Evolutionary conservation across 495 filamentous ascomycete species (phyloP).

Genomic region (Neohortaea acidophila): DNA sequence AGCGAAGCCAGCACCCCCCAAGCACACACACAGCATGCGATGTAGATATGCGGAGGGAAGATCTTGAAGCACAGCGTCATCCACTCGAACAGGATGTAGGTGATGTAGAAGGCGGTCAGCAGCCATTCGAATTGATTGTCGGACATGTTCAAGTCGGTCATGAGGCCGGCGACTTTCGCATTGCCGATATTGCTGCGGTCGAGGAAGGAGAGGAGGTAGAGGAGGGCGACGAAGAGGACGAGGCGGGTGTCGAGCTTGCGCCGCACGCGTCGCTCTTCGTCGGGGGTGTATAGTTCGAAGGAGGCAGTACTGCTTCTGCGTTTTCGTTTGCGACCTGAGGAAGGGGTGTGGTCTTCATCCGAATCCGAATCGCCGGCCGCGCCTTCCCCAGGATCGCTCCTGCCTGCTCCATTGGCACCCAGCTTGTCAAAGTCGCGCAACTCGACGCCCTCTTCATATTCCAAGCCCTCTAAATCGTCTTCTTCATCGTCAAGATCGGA

Average conservation of each 20-base stretch:
- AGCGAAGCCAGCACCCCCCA: constrained; percentile 52
- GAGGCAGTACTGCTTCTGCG: constrained; percentile 28
- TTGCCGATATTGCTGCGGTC: constrained; percentile 38
- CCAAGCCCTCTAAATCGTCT: constrained; percentile 14
- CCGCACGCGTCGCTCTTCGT: constrained; percentile 59
- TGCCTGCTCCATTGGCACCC: background rate
- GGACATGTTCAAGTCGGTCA: constrained; percentile 44
- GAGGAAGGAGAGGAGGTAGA: constrained; percentile 71
- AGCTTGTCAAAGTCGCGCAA: constrained; percentile 2
- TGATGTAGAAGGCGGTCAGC: constrained; percentile 51
- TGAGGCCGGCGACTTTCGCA: constrained; percentile 57
- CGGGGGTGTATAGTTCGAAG: constrained; percentile 51
- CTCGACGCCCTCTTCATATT: constrained; percentile 10
- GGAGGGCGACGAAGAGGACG: constrained; percentile 61
- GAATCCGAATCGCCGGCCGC: constrained; percentile 16
- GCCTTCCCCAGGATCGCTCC: background rate
- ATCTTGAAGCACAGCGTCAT: constrained; percentile 46
- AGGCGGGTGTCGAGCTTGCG: constrained; percentile 59
- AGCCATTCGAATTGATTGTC: constrained; percentile 51
- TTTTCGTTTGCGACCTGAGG: constrained; percentile 9
- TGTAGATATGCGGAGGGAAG: constrained; percentile 40
- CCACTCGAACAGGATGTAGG: constrained; percentile 63
- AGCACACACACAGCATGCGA: constrained; percentile 36
- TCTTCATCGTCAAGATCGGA: constrained; percentile 11
- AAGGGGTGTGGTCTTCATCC: constrained; percentile 4